Evolutionary conservation across 2,329 filamentous ascomycete species (phyloP).

Genomic region (Epichloe aotearoae): DNA sequence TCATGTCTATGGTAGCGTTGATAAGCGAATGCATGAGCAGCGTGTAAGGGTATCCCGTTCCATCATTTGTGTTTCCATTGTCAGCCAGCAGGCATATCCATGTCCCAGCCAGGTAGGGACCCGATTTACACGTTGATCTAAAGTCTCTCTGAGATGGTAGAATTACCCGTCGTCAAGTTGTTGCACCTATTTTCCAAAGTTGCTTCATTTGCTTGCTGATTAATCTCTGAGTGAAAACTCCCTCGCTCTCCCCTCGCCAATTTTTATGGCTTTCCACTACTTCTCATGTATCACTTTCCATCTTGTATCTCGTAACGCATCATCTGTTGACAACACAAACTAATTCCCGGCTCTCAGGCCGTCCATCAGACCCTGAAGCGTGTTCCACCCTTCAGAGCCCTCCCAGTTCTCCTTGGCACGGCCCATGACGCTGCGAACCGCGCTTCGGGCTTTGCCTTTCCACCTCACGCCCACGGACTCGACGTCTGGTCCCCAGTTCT

Average conservation of each 20-base stretch:
- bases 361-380: slow-evolving; percentile 42
- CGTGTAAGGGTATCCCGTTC: background rate
- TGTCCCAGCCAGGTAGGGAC: background rate
- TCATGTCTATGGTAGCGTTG: background rate
- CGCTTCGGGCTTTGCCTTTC: slow-evolving; percentile 79
- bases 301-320: background rate
- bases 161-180: too few species aligned
- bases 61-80: background rate
- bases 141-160: too few species aligned
- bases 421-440: slow-evolving; percentile 70
- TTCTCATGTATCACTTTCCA: background rate
- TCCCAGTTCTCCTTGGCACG: slow-evolving; percentile 76
- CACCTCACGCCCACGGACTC: slow-evolving; percentile 64
- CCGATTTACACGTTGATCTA: too few species aligned
- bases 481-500: slow-evolving; percentile 57
- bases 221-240: too few species aligned
- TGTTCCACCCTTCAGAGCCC: slow-evolving; percentile 54
- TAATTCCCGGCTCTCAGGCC: slow-evolving; percentile 31
- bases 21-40: background rate
- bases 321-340: background rate
- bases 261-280: too few species aligned
- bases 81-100: background rate
- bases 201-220: too few species aligned
- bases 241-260: too few species aligned
- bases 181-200: too few species aligned